These are phyloP conservation scores for Taiozyma sp. DNA, from an alignment of 1,139 yeast species.

Conservation along the genomic window DNA sequence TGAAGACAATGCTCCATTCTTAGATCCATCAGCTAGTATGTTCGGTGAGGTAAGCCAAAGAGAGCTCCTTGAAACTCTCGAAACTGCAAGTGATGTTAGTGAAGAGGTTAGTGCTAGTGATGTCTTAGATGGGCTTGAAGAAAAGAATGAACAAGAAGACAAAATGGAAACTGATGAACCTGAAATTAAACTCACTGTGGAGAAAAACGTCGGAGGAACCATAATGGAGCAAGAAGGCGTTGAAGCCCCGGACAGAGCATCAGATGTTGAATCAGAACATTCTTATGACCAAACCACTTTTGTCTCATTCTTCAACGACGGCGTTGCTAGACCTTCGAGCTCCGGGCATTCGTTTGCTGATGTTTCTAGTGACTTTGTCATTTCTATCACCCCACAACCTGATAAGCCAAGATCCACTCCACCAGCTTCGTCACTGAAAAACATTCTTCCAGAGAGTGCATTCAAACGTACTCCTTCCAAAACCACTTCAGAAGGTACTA, in stretches of 20 bases:
- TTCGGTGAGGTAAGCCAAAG: slow-evolving; percentile 17
- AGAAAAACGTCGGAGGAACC: not conserved
- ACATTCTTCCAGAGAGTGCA: not conserved
- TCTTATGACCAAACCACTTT: slow-evolving; percentile 9
- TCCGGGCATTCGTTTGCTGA: slow-evolving; percentile 11
- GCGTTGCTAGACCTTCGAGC: not conserved
- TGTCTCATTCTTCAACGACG: slow-evolving; percentile 12
- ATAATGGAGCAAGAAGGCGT: not conserved
- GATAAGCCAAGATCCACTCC: not conserved
- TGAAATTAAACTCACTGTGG: not conserved
- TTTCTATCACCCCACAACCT: slow-evolving; percentile 1
- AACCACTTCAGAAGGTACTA: not conserved
- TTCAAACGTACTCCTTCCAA: not conserved
- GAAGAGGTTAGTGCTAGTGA: slow-evolving; percentile 3
- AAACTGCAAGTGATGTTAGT: slow-evolving; percentile 2
- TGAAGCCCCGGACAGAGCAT: not conserved
- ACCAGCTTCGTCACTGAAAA: not conserved
- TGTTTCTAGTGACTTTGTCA: slow-evolving; percentile 12
- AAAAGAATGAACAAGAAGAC: not conserved
- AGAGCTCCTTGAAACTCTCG: slow-evolving; percentile 3
- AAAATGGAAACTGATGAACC: not conserved
- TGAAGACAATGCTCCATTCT: slow-evolving; percentile 18
- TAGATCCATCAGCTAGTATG: slow-evolving; percentile 20
- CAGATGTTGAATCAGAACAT: not conserved
- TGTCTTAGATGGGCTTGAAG: not conserved